A percentile compares a stretch with the other conserved stretches of the same genome.
phyloP scores from a whole-genome alignment of 371 early-diverging fungal species.

The Circinella umbellata region DNA sequence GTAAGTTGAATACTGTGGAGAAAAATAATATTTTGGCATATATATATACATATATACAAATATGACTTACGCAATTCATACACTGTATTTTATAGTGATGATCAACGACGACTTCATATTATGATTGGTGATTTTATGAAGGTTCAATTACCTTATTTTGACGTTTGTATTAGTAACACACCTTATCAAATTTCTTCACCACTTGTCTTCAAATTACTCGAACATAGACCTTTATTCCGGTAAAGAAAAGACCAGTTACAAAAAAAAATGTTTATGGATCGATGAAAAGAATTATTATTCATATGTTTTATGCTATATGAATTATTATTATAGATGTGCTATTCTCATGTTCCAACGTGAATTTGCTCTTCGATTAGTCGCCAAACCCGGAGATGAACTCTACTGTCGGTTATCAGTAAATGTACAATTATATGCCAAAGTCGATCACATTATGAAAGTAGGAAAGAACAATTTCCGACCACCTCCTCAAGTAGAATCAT shows the following conservation, averaged over 20 bases:
- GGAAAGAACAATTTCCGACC: slow-evolving; percentile 99
- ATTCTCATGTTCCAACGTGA: slow-evolving; percentile 99
- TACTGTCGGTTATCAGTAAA: slow-evolving; percentile 98
- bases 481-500: slow-evolving; percentile 98
- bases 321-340: slow-evolving; percentile 61
- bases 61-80: neutral
- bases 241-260: slow-evolving; percentile 4
- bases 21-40: neutral
- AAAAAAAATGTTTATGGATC: too few relatives aligned
- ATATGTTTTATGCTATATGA: neutral
- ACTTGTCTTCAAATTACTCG: slow-evolving; percentile 96
- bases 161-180: slow-evolving; percentile 99
- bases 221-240: slow-evolving; percentile 92
- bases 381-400: slow-evolving; percentile 92
- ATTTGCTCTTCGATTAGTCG: slow-evolving; percentile 98
- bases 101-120: slow-evolving; percentile 91
- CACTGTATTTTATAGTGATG: slow-evolving; percentile 53
- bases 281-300: neutral
- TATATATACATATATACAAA: too few relatives aligned
- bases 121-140: slow-evolving; percentile 98
- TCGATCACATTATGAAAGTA: slow-evolving; percentile 97
- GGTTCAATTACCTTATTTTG: slow-evolving; percentile 97
- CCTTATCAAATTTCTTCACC: slow-evolving; percentile 99
- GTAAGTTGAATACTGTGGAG: slow-evolving; percentile 49
- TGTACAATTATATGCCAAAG: slow-evolving; percentile 97